Conservation (phyloP, 257 asterid genomes). For the Cinchona pubescens region DNA sequence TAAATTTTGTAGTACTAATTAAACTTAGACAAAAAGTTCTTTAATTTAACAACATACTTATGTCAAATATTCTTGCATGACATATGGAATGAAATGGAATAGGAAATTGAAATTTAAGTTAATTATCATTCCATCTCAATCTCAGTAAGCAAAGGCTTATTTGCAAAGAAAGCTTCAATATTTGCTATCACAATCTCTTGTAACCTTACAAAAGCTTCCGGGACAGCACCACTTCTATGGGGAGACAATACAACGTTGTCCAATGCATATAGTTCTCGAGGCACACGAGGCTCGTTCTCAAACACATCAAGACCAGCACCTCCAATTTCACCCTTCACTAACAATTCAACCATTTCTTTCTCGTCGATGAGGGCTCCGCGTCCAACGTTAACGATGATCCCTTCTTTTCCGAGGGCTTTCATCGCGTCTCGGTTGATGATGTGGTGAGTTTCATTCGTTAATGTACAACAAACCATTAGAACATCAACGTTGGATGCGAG, state of each 20-base stretch:
- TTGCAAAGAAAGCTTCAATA: constrained; percentile 53
- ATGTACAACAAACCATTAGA: constrained; percentile 29
- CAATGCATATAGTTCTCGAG: constrained; percentile 33
- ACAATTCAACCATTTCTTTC: constrained; percentile 41
- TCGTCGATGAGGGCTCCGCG: constrained; percentile 48
- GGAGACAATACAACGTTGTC: constrained; percentile 30
- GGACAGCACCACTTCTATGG: constrained; percentile 31
- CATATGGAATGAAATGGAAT: too few species aligned
- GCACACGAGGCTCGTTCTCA: constrained; percentile 52
- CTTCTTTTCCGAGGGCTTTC: constrained; percentile 34
- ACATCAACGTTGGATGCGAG: constrained; percentile 28
- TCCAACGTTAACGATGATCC: constrained; percentile 31
- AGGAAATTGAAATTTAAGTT: too few species aligned
- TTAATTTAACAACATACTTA: too few species aligned
- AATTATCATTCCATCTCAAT: not conserved
- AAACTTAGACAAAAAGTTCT: too few species aligned
- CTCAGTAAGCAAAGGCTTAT: constrained; percentile 47
- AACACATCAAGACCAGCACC: constrained; percentile 73
- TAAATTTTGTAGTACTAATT: too few species aligned
- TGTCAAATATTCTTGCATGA: not conserved
- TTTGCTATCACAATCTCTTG: constrained; percentile 39
- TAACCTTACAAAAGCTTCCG: constrained; percentile 19
- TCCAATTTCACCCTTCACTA: constrained; percentile 43
- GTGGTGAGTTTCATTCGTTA: constrained; percentile 28
- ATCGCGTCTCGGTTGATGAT: constrained; percentile 31